A percentile compares a stretch with the other conserved stretches of the same genome.
These are phyloP conservation scores for Yamadazyma phyllophila DNA, from an alignment of 805 yeast species.

Conservation along the genomic window DNA sequence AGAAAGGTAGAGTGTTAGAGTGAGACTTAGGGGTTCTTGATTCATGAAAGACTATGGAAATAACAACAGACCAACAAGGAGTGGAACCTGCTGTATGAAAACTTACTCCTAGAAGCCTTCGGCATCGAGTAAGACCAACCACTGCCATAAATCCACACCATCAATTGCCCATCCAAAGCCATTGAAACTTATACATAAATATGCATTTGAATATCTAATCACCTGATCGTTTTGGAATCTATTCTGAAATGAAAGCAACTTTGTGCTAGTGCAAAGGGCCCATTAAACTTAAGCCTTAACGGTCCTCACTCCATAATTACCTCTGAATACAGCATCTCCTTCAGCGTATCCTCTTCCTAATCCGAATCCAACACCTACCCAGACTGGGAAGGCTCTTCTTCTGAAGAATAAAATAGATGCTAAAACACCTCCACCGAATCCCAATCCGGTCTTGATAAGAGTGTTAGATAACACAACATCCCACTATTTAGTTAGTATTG, in stretches of 20 bases:
- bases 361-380: constrained; percentile 97
- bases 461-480: constrained; percentile 94
- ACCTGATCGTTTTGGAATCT: not conserved
- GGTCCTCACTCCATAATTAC: constrained; percentile 70
- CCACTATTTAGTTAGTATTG: constrained; percentile 49
- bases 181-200: constrained; percentile 3
- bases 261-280: too few relatives aligned
- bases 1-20: too few relatives aligned
- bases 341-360: constrained; percentile 97
- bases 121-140: too few relatives aligned
- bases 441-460: constrained; percentile 91
- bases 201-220: constrained; percentile 3
- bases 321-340: constrained; percentile 95
- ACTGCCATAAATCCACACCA: not conserved
- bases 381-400: constrained; percentile 96
- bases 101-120: too few relatives aligned
- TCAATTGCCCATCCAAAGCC: too few relatives aligned
- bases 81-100: too few relatives aligned
- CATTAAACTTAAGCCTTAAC: constrained; percentile 54
- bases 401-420: constrained; percentile 86
- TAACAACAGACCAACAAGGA: too few relatives aligned
- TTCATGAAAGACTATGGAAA: too few relatives aligned
- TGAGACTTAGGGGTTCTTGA: too few relatives aligned
- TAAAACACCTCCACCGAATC: constrained; percentile 94
- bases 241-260: not conserved